A percentile compares a stretch with the other conserved stretches of the same genome.
phyloP scores from a whole-genome alignment of 2,329 filamentous ascomycete species.

The Epichloe sp. region DNA sequence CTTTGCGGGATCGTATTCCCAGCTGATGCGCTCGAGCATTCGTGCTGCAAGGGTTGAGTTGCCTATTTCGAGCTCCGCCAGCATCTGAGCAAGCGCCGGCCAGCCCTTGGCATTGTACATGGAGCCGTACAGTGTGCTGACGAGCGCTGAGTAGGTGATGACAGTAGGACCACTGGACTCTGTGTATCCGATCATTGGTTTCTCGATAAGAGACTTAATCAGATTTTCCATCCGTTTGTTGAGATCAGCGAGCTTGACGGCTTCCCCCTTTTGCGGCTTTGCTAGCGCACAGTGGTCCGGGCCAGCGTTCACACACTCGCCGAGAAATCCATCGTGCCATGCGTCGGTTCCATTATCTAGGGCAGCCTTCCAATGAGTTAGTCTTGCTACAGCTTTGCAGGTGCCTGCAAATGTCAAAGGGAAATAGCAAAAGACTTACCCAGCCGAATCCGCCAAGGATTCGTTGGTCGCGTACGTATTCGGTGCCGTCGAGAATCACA shows the following conservation, averaged over 20 bases:
- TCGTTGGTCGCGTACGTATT: constrained; percentile 33
- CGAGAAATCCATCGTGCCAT: constrained; percentile 36
- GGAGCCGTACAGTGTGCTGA: constrained; percentile 24
- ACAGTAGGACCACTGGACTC: constrained; percentile 27
- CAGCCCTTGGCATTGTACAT: constrained; percentile 32
- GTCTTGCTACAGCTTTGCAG: not conserved
- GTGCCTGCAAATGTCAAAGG: not conserved
- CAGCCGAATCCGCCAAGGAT: constrained; percentile 32
- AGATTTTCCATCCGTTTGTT: constrained; percentile 26
- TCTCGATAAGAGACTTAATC: constrained; percentile 23
- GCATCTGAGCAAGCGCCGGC: constrained; percentile 27
- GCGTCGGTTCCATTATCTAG: constrained; percentile 36
- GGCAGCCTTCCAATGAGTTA: constrained; percentile 16
- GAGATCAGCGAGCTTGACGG: constrained; percentile 23
- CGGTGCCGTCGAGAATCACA: constrained; percentile 35
- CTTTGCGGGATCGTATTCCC: constrained; percentile 28
- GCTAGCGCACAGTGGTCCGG: constrained; percentile 32
- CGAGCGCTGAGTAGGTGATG: constrained; percentile 31
- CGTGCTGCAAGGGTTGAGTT: constrained; percentile 29
- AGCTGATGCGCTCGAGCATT: constrained; percentile 24
- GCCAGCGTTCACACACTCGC: constrained; percentile 35
- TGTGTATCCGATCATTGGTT: constrained; percentile 26
- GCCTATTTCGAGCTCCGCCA: constrained; percentile 30
- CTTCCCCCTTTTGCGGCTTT: constrained; percentile 13
- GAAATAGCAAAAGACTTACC: not conserved